phyloP scores from a whole-genome alignment of 345 rosid genomes.

The Populus nigra region DNA sequence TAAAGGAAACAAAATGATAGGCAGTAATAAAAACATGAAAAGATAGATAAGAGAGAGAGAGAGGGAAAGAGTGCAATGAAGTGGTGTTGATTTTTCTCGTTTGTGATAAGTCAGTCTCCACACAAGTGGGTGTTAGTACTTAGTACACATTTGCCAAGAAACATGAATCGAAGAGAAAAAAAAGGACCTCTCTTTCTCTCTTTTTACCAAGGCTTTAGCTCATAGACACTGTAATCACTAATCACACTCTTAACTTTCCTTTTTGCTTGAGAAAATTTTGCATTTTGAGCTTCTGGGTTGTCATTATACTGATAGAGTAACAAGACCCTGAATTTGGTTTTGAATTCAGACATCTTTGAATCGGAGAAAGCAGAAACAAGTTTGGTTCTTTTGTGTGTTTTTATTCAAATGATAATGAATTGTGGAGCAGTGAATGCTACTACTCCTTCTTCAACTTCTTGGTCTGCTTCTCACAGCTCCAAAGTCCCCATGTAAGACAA shows the following conservation, averaged over 20 bases:
- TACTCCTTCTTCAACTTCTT: slow-evolving; percentile 15
- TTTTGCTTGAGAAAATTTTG: background rate
- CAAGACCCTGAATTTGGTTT: background rate
- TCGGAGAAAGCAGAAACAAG: background rate
- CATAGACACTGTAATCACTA: too few species aligned
- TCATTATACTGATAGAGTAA: background rate
- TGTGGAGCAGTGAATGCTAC: slow-evolving; percentile 26
- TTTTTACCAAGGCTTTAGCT: background rate
- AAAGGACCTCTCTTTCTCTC: too few species aligned
- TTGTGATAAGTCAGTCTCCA: slow-evolving; percentile 6
- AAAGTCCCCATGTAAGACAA: background rate
- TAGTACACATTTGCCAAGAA: background rate
- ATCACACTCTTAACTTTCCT: background rate
- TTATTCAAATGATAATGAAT: slow-evolving; percentile 1
- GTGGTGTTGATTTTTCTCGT: background rate
- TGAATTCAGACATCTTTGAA: background rate
- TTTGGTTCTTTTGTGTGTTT: background rate
- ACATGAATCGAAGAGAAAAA: background rate
- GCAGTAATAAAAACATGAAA: background rate
- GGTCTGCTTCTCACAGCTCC: slow-evolving; percentile 19
- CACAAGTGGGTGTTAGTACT: background rate
- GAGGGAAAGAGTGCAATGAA: background rate
- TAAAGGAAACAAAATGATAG: background rate
- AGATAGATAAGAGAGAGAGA: slow-evolving; percentile 3
- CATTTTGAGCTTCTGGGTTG: background rate